A percentile compares a stretch with the other conserved stretches of the same genome.
phyloP scores from a whole-genome alignment of 345 rosid species.

The Eutrema japonicum region DNA sequence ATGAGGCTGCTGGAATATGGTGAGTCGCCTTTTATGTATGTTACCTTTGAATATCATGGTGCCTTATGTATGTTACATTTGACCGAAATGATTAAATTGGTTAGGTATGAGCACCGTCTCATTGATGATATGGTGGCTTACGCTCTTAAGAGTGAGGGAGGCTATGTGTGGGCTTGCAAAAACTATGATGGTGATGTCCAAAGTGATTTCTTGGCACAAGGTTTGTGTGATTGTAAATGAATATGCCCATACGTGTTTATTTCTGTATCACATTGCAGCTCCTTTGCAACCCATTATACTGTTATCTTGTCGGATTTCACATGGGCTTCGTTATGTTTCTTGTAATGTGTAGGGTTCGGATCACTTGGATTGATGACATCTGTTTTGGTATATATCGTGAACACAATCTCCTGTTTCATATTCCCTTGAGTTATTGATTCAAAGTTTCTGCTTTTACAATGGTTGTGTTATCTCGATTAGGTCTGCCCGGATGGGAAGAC shows the following conservation, averaged over 20 bases:
- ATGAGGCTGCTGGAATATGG: constrained; percentile 96
- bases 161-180: constrained; percentile 99
- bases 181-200: constrained; percentile 99
- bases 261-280: not conserved
- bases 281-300: not conserved
- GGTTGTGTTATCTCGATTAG: constrained; percentile 48
- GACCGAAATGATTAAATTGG: constrained; percentile 31
- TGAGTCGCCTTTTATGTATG: constrained; percentile 35
- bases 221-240: constrained; percentile 39
- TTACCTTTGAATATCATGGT: not conserved
- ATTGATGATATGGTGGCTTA: constrained; percentile 99
- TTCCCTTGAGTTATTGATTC: constrained; percentile 6
- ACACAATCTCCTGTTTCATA: constrained; percentile 11
- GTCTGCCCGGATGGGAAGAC: constrained; percentile 99
- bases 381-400: constrained; percentile 63
- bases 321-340: not conserved
- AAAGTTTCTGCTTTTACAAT: constrained; percentile 14
- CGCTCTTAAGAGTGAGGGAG: constrained; percentile 96
- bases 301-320: not conserved
- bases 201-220: constrained; percentile 99
- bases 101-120: constrained; percentile 99
- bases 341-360: constrained; percentile 70
- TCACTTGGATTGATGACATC: constrained; percentile 99
- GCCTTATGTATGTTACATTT: constrained; percentile 10
- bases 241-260: not conserved